A percentile compares a stretch with the other conserved stretches of the same genome.
Evolutionary conservation across 352 stramenopile species (phyloP).

Genomic region (Phytophthora fragariae): DNA sequence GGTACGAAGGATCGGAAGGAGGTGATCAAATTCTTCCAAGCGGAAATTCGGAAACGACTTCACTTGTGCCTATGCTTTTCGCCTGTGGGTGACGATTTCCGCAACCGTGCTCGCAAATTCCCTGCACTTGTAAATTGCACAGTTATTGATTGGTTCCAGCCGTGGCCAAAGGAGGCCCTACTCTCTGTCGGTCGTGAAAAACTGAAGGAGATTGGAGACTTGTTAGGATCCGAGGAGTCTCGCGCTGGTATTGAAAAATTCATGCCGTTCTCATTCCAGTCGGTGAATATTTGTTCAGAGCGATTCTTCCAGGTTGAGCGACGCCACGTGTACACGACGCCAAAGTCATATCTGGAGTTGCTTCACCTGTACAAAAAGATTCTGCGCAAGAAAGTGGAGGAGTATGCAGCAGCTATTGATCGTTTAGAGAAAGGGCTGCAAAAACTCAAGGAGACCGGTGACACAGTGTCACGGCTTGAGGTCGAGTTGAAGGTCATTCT

Average conservation of each 20-base stretch:
- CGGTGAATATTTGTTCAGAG: conserved; percentile 92
- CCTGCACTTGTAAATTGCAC: conserved; percentile 96
- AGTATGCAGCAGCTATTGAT: conserved; percentile 91
- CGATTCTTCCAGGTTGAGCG: conserved; percentile 92
- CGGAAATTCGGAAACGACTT: conserved; percentile 94
- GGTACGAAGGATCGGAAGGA: conserved; percentile 91
- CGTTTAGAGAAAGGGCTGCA: conserved; percentile 93
- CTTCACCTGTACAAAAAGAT: conserved; percentile 96
- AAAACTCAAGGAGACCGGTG: conserved; percentile 94
- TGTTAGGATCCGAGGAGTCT: conserved; percentile 84
- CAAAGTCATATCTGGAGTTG: conserved; percentile 96
- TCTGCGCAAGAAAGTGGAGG: conserved; percentile 91
- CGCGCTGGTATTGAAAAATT: conserved; percentile 94
- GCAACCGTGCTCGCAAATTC: conserved; percentile 94
- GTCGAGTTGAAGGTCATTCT: conserved; percentile 96
- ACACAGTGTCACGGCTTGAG: conserved; percentile 93
- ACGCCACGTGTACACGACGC: conserved; percentile 95
- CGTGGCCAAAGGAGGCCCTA: conserved; percentile 94
- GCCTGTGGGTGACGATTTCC: conserved; percentile 96
- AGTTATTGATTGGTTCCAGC: conserved; percentile 96
- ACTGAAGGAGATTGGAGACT: conserved; percentile 84
- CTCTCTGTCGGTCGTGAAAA: conserved; percentile 92
- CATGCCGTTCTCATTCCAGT: conserved; percentile 96
- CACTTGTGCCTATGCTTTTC: conserved; percentile 96
- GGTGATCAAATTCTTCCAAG: conserved; percentile 96